Base-by-base conservation (phyloP, 352 stramenopile genomes). In the Pythium phragmiticola region DNA sequence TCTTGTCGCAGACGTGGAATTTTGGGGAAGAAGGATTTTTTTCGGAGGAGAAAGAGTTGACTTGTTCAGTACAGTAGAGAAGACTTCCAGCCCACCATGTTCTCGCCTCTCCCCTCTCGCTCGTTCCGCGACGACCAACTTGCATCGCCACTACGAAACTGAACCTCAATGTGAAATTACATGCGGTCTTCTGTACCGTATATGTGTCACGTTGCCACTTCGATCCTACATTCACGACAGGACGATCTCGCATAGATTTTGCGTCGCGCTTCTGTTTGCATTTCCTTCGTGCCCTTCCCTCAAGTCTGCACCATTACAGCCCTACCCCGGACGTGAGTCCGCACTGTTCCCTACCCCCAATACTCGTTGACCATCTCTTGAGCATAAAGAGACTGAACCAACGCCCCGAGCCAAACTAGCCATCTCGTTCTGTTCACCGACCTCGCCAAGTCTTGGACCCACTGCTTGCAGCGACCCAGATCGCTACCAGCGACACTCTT, bases 351-450 rank as follows among this genome's bases (percentile, higher is more conserved):
- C 61, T 63, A 58, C 8, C 61, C 61, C 52, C 47, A 30, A 36
- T 51, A 46, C 55, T 43, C 61, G 34, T 9, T 36, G 37, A 52
- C 45, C 36, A 52, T 54, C 37, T 61, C 45, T 54, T 52, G 54
- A 51, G 54, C 55, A 62, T 46, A 54, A 16, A 28, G 42, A 54
- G 61, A 68, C 61, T 68, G 61, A 68, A 68, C 57, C 53, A 68
- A 28, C 55, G 23, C 53, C 37, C 52, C 36, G 61, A 57, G 61
- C 61, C 53, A 68, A 56, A 53, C 61, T 53, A 53, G 61, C 61
- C 53, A 68, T 63, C 47, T 62, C 30, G 39, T 68, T 60, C 60
- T 57, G 33, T 66, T 66, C 52, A 46, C 47, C 33, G 57, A 50
- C 58, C 34, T 68, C 46, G 36, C 46, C 36, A 21, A 33, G 41